These are phyloP conservation scores for Saturnispora silvae DNA, from an alignment of 805 yeast genomes.

Conservation along the genomic window DNA sequence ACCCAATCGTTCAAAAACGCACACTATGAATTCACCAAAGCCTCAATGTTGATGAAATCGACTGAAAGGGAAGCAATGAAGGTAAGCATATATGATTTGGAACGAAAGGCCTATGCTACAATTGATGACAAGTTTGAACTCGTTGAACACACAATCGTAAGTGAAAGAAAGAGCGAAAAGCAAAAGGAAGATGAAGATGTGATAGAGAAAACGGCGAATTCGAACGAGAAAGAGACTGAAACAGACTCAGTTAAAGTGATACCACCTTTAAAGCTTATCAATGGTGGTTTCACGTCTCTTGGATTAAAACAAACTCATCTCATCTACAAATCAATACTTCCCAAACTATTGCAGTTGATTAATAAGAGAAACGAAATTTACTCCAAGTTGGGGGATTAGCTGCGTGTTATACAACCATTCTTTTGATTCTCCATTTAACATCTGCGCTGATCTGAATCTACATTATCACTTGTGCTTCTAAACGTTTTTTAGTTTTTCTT, in stretches of 20 bases:
- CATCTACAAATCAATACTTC: slow-evolving; percentile 9
- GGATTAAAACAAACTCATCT: slow-evolving; percentile 15
- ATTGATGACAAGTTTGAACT: slow-evolving; percentile 11
- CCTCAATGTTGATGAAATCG: slow-evolving; percentile 5
- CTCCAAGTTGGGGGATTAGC: too few relatives aligned
- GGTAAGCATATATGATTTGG: slow-evolving; percentile 4
- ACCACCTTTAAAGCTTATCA: slow-evolving; percentile 17
- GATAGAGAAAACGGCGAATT: not conserved
- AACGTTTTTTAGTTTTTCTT: too few relatives aligned
- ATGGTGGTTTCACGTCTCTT: slow-evolving; percentile 21
- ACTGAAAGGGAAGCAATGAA: slow-evolving; percentile 13
- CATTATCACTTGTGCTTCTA: too few relatives aligned
- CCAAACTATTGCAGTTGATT: slow-evolving; percentile 11
- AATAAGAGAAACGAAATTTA: slow-evolving; percentile 9
- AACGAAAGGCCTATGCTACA: slow-evolving; percentile 5
- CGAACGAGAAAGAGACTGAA: not conserved
- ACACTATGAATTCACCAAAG: slow-evolving; percentile 1
- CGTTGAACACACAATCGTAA: slow-evolving; percentile 7
- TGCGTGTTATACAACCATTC: too few relatives aligned
- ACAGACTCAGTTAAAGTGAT: not conserved
- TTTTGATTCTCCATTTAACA: too few relatives aligned
- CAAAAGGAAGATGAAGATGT: slow-evolving; percentile 2
- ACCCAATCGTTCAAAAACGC: not conserved
- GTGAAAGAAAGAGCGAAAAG: slow-evolving; percentile 12
- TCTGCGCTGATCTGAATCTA: too few relatives aligned